Base-by-base conservation (phyloP, 371 early-diverging fungal genomes). In the Coemansia sp. region DNA sequence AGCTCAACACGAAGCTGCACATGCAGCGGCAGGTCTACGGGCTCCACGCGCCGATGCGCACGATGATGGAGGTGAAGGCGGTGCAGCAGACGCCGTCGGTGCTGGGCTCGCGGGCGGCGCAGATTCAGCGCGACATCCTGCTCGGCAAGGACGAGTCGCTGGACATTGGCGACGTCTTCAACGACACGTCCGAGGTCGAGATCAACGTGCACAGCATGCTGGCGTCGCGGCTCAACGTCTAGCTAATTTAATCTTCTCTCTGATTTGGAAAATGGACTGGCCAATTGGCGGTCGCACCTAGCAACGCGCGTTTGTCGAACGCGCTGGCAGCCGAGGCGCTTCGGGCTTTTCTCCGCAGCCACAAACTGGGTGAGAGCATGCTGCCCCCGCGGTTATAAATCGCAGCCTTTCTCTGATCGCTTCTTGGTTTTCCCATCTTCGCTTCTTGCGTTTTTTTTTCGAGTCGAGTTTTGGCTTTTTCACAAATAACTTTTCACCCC, bases 161-260 rank as follows among this genome's bases (percentile, higher is more conserved):
- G 65, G 96, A 92, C 52, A 87, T 93, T 57, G 91, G 92, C 75
- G 98, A 97, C 66, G 86, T 94, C 72, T 84, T 94, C 54, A 88
- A 89, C 55, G 87, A 90, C 86, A 76, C 76, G 7, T 43, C 43
- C 3, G 60, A 57, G 41, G 48, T 51, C 1, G 77, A 69, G 42
- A 39, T 57, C 38, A 69, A 77, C 47, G 57, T 77, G 6, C 77
- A 77, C 45, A 36, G 43, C 11, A 62, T 65, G 59, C 65, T 77
- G 11, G 65, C 65, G 6, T 33, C 61, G 5, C 57, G 60, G 49
- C 52, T 74, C 49, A 49, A 57, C 26, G 43, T 55, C n/a, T 55
- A 33, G 31, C 11, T n/a, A 4, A 6, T 11, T 42, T 39, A 5
- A 26, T 16, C 20, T 43, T 31, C 10, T 45, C 20, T 36, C 6